phyloP scores from a whole-genome alignment of 805 yeast genomes.

The Ogataea minuta region DNA sequence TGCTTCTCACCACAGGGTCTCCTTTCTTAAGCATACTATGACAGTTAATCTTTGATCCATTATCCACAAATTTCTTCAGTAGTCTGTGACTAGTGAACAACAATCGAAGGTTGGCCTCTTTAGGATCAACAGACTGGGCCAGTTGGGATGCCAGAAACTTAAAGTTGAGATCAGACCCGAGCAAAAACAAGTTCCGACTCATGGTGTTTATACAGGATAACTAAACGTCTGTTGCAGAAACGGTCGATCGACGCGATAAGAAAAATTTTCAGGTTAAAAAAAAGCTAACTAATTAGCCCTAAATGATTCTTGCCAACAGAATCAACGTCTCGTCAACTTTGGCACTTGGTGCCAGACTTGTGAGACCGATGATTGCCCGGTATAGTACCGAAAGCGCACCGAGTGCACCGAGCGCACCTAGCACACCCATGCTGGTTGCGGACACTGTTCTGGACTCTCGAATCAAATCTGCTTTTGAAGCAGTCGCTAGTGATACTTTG shows the following conservation, averaged over 20 bases:
- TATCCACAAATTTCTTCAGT: conserved; percentile 8
- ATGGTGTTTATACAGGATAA: conserved; percentile 2
- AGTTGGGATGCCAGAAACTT: conserved; percentile 24
- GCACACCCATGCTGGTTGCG: not conserved
- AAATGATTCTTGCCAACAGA: not conserved
- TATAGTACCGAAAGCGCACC: conserved; percentile 6
- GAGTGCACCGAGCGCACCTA: too few relatives aligned
- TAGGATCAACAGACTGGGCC: conserved; percentile 7
- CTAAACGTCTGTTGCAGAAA: not conserved
- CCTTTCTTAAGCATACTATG: conserved; percentile 13
- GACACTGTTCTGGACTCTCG: conserved; percentile 1
- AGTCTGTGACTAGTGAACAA: conserved; percentile 11
- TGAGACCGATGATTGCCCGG: not conserved
- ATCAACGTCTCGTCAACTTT: too few relatives aligned
- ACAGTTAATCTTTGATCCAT: conserved; percentile 16
- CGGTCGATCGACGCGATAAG: conserved; percentile 11
- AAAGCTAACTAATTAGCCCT: not conserved
- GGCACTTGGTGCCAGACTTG: too few relatives aligned
- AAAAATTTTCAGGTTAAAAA: conserved; percentile 11
- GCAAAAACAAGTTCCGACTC: conserved; percentile 17
- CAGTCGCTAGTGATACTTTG: conserved; percentile 44
- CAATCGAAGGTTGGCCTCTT: conserved; percentile 6
- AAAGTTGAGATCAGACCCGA: conserved; percentile 21
- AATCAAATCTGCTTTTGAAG: conserved; percentile 32
- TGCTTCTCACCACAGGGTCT: conserved; percentile 10